A percentile compares a stretch with the other conserved stretches of the same genome.
These are phyloP conservation scores for Neopestalotiopsis sp. DNA, from an alignment of 2,329 filamentous ascomycete species.

Conservation along the genomic window DNA sequence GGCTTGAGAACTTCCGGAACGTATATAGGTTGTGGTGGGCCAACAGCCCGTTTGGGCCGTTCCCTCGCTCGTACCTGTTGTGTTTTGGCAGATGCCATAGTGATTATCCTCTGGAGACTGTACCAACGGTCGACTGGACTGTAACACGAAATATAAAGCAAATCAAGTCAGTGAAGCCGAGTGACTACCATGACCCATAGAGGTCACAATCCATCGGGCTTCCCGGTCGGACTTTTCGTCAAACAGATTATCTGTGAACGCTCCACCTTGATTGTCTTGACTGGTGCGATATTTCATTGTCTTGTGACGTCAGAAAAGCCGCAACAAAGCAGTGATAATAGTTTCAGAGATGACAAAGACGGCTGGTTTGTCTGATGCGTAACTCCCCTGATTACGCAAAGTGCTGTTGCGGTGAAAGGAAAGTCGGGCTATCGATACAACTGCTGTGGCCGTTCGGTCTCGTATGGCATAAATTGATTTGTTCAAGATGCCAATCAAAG, in stretches of 20 bases:
- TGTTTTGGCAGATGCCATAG: not conserved
- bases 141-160: too few relatives aligned
- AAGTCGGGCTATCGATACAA: too few relatives aligned
- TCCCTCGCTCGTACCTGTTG: not conserved
- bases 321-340: not conserved
- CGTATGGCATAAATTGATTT: too few relatives aligned
- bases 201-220: not conserved
- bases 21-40: conserved; percentile 9
- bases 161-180: too few relatives aligned
- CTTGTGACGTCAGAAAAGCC: not conserved
- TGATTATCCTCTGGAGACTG: not conserved
- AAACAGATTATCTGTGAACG: not conserved
- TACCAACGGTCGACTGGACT: not conserved
- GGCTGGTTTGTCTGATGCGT: too few relatives aligned
- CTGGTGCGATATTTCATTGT: not conserved
- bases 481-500: too few relatives aligned
- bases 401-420: too few relatives aligned
- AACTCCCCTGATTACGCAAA: too few relatives aligned
- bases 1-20: not conserved
- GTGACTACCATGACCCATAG: not conserved
- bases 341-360: not conserved
- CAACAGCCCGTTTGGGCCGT: conserved; percentile 2
- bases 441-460: too few relatives aligned
- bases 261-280: not conserved
- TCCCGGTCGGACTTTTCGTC: not conserved